phyloP scores from a whole-genome alignment of 2,329 filamentous ascomycete species.

The Colletotrichum sp. region DNA sequence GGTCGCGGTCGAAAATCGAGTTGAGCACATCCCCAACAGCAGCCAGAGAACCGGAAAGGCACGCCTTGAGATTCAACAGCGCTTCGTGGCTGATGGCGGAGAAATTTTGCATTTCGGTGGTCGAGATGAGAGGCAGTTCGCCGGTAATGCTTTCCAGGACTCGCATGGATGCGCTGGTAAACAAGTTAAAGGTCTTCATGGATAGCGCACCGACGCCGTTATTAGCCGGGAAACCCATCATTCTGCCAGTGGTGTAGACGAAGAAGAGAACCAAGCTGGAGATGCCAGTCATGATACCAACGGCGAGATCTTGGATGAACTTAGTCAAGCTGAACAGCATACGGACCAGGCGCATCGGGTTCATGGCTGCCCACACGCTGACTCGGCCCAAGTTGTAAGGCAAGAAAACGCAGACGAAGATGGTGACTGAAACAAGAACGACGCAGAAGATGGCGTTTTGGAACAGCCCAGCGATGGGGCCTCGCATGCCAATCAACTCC shows the following conservation, averaged over 20 bases:
- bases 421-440: slow-evolving; percentile 85
- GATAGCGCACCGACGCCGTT: slow-evolving; percentile 16
- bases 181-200: slow-evolving; percentile 44
- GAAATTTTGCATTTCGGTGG: slow-evolving; percentile 74
- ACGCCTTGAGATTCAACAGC: slow-evolving; percentile 62
- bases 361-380: slow-evolving; percentile 78
- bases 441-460: slow-evolving; percentile 96
- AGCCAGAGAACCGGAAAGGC: slow-evolving; percentile 47
- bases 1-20: slow-evolving; percentile 51
- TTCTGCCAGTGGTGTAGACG: slow-evolving; percentile 19
- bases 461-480: slow-evolving; percentile 84
- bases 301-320: slow-evolving; percentile 75
- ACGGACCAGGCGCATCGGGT: slow-evolving; percentile 77
- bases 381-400: slow-evolving; percentile 93
- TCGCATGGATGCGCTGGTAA: slow-evolving; percentile 47
- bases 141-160: slow-evolving; percentile 55
- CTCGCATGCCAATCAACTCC: slow-evolving; percentile 95
- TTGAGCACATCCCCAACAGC: slow-evolving; percentile 41
- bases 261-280: slow-evolving; percentile 9
- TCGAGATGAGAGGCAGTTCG: slow-evolving; percentile 54
- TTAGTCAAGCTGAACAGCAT: slow-evolving; percentile 78
- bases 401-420: slow-evolving; percentile 84
- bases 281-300: slow-evolving; percentile 60
- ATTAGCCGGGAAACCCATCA: slow-evolving; percentile 13
- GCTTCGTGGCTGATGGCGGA: slow-evolving; percentile 78